Conservation (phyloP, 192 early-diverging fungal species). For the Lunasporangiospora selenospora region DNA sequence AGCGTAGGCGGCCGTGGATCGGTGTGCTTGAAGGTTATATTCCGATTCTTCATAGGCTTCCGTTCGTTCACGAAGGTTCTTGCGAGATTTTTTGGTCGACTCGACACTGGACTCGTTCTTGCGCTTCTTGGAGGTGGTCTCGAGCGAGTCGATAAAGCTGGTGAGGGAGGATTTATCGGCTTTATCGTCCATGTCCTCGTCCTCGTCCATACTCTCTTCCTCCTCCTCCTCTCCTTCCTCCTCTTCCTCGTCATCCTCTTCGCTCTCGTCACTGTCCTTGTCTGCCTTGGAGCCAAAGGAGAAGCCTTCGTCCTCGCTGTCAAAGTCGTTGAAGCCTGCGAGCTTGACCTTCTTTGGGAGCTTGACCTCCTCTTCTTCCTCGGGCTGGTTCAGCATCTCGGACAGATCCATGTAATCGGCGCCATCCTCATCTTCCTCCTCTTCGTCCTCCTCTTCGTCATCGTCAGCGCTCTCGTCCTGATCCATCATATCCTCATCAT, state of each 20-base stretch:
- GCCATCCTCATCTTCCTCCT: slow-evolving; percentile 46
- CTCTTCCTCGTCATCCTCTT: slow-evolving; percentile 40
- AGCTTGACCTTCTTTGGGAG: slow-evolving; percentile 49
- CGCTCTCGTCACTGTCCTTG: slow-evolving; percentile 24
- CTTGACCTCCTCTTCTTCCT: slow-evolving; percentile 27
- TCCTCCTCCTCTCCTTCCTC: slow-evolving; percentile 49
- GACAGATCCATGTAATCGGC: slow-evolving; percentile 46
- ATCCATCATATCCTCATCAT: slow-evolving; percentile 43
- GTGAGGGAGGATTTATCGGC: slow-evolving; percentile 61
- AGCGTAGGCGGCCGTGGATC: slow-evolving; percentile 46
- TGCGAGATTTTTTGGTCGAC: slow-evolving; percentile 55
- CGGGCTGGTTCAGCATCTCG: slow-evolving; percentile 43
- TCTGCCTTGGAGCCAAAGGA: slow-evolving; percentile 27
- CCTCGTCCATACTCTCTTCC: slow-evolving; percentile 45
- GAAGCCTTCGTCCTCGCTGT: slow-evolving; percentile 44
- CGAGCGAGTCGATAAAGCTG: slow-evolving; percentile 72
- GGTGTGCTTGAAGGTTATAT: slow-evolving; percentile 63
- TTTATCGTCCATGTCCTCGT: slow-evolving; percentile 51
- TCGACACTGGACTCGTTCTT: slow-evolving; percentile 34
- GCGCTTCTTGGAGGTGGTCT: slow-evolving; percentile 59
- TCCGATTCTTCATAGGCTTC: slow-evolving; percentile 80
- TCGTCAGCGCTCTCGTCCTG: slow-evolving; percentile 42
- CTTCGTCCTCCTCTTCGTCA: slow-evolving; percentile 48
- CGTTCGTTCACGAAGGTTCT: slow-evolving; percentile 60
- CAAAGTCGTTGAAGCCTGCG: slow-evolving; percentile 45